These are phyloP conservation scores for Aspergillus homomorphus DNA, from an alignment of 495 filamentous ascomycete genomes.

Conservation along the genomic window DNA sequence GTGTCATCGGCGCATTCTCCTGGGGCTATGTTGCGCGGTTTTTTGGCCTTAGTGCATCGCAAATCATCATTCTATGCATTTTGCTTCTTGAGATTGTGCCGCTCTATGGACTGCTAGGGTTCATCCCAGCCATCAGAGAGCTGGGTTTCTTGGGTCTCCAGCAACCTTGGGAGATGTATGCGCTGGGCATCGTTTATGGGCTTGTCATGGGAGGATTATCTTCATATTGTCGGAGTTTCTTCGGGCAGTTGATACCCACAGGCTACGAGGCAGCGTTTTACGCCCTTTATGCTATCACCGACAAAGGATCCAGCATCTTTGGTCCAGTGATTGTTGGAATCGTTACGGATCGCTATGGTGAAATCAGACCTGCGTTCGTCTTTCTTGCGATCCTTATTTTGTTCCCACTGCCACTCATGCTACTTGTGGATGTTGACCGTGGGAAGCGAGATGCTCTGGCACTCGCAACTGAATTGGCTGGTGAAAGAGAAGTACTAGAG, in stretches of 20 bases:
- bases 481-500: conserved; percentile 16
- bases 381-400: conserved; percentile 84
- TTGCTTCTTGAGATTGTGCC: conserved; percentile 88
- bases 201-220: conserved; percentile 91
- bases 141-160: conserved; percentile 81
- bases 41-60: conserved; percentile 65
- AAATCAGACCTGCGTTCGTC: conserved; percentile 90
- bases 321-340: conserved; percentile 90
- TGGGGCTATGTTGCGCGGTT: conserved; percentile 74
- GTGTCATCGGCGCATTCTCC: conserved; percentile 82
- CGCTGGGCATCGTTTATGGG: conserved; percentile 84
- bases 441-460: conserved; percentile 75
- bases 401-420: conserved; percentile 78
- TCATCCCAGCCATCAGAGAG: conserved; percentile 72
- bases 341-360: conserved; percentile 84
- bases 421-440: conserved; percentile 82
- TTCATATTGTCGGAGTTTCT: conserved; percentile 89
- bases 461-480: conserved; percentile 64
- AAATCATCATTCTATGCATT: conserved; percentile 90
- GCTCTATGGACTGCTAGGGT: conserved; percentile 85
- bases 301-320: conserved; percentile 93
- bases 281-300: conserved; percentile 93
- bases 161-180: conserved; percentile 96
- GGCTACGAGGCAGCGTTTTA: conserved; percentile 96
- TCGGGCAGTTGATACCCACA: conserved; percentile 86